phyloP scores from a whole-genome alignment of 306 rosid genomes.

The Oxytropis ochrocephala region DNA sequence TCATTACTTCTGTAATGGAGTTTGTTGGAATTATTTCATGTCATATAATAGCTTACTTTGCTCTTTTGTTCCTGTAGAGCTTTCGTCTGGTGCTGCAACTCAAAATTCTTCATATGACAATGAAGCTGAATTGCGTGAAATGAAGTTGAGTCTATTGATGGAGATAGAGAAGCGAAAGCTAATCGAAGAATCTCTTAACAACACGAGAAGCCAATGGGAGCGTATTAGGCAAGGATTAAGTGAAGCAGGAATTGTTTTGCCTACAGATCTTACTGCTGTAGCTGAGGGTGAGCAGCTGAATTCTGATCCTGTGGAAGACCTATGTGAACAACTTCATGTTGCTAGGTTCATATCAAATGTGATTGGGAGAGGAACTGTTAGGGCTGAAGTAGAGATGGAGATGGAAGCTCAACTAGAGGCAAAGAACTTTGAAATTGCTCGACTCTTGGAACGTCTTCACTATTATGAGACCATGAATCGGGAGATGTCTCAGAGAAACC shows the following conservation, averaged over 20 bases:
- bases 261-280: conserved; percentile 39
- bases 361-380: conserved; percentile 72
- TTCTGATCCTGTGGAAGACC: conserved; percentile 56
- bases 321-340: conserved; percentile 70
- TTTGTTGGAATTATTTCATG: conserved; percentile 3
- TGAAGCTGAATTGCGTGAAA: conserved; percentile 68
- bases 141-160: conserved; percentile 58
- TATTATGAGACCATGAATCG: conserved; percentile 90
- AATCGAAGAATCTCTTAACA: conserved; percentile 67
- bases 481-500: conserved; percentile 99
- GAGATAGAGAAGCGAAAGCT: conserved; percentile 87
- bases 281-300: conserved; percentile 37
- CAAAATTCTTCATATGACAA: conserved; percentile 30
- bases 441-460: conserved; percentile 73
- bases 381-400: conserved; percentile 83
- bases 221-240: conserved; percentile 57
- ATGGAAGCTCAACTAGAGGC: conserved; percentile 68
- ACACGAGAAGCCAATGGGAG: conserved; percentile 64
- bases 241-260: conserved; percentile 60
- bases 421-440: conserved; percentile 90
- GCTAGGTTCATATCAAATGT: conserved; percentile 73
- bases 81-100: conserved; percentile 54
- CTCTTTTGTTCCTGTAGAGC: conserved; percentile 41
- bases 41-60: conserved; percentile 16
- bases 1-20: not conserved